Percentiles rank a stretch among this genome's conserved stretches.
Conservation (phyloP, 2,329 filamentous ascomycete species). For the Teratosphaeria zuluensis region DNA sequence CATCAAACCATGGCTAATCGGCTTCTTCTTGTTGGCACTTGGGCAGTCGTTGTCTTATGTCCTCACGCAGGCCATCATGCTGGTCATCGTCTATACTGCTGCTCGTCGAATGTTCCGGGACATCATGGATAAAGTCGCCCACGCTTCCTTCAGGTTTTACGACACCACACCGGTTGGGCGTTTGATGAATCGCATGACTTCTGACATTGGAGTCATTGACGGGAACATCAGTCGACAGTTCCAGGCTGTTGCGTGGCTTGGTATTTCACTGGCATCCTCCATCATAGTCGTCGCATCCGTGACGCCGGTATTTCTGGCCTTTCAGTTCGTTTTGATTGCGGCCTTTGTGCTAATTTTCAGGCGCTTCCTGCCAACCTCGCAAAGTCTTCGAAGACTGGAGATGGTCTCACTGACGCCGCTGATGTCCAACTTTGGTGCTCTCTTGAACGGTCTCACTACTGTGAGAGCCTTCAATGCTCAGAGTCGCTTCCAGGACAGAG, state of each 20-base stretch:
- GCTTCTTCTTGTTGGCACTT: constrained; percentile 58
- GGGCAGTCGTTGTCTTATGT: constrained; percentile 51
- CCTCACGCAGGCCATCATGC: constrained; percentile 55
- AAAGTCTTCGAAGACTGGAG: constrained; percentile 72
- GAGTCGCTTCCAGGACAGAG: constrained; percentile 65
- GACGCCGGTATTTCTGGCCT: constrained; percentile 65
- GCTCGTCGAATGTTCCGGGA: constrained; percentile 65
- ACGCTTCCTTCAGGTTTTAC: constrained; percentile 81
- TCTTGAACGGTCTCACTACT: constrained; percentile 76
- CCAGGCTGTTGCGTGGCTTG: constrained; percentile 58
- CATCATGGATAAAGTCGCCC: constrained; percentile 63
- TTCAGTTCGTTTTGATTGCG: constrained; percentile 57
- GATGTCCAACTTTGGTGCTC: constrained; percentile 84
- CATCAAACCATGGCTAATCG: constrained; percentile 63
- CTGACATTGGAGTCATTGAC: constrained; percentile 82
- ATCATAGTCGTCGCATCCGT: constrained; percentile 70
- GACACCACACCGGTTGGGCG: constrained; percentile 82
- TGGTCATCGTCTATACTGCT: constrained; percentile 70
- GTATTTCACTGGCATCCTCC: constrained; percentile 62
- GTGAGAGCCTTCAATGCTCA: constrained; percentile 77
- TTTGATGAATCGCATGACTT: constrained; percentile 84
- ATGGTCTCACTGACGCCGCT: constrained; percentile 83
- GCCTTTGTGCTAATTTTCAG: constrained; percentile 66
- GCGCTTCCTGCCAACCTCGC: constrained; percentile 71
- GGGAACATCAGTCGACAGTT: constrained; percentile 72